A percentile compares a stretch with the other conserved stretches of the same genome.
Conservation (phyloP, 306 rosid species). For the Spatholobus suberectus region DNA sequence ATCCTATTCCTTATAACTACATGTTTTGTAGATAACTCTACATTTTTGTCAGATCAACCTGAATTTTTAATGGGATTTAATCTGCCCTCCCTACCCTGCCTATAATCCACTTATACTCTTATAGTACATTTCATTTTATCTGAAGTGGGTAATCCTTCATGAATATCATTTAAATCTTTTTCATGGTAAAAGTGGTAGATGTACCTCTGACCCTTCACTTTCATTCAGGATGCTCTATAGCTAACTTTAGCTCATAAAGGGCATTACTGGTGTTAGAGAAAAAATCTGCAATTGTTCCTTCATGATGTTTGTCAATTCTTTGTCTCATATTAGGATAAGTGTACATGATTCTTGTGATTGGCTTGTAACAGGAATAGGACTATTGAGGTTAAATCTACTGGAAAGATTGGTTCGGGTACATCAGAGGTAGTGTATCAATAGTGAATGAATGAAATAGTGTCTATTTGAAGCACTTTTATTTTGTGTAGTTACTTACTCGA, state of each 20-base stretch:
- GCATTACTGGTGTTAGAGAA: slow-evolving; percentile 1
- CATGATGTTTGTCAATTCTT: not conserved
- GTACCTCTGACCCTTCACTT: slow-evolving; percentile 14
- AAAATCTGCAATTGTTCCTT: slow-evolving; percentile 5
- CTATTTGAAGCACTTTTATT: slow-evolving; percentile 4
- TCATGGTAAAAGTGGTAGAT: slow-evolving; percentile 18
- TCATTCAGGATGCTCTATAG: slow-evolving; percentile 5
- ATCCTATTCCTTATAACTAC: not conserved
- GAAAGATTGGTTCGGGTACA: slow-evolving; percentile 83
- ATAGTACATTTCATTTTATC: not conserved
- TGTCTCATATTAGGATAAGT: slow-evolving; percentile 25
- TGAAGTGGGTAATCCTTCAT: slow-evolving; percentile 1
- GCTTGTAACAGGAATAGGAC: slow-evolving; percentile 78
- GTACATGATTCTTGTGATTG: slow-evolving; percentile 41
- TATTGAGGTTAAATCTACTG: slow-evolving; percentile 71
- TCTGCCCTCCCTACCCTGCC: not conserved
- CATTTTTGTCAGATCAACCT: slow-evolving; percentile 4
- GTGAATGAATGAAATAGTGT: slow-evolving; percentile 14
- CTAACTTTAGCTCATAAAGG: not conserved
- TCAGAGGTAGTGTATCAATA: slow-evolving; percentile 67
- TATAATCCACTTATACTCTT: not conserved
- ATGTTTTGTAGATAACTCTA: slow-evolving; percentile 24
- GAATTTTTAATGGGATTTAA: slow-evolving; percentile 13
- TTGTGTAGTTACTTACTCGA: not conserved
- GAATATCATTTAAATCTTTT: slow-evolving; percentile 9